Conservation (phyloP, 257 asterid genomes). For the Primulina eburnea region DNA sequence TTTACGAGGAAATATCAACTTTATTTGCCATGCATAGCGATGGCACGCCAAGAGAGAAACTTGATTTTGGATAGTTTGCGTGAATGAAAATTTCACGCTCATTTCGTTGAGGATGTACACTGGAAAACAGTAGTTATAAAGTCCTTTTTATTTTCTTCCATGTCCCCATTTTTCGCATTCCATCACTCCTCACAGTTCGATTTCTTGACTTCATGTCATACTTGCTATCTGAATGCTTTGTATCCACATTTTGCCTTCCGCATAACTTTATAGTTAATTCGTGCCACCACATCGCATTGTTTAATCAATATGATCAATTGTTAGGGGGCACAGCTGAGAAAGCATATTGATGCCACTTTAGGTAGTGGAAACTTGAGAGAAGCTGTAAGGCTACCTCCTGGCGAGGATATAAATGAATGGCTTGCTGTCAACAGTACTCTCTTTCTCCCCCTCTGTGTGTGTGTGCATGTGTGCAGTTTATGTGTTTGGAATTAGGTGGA, state of each 20-base stretch:
- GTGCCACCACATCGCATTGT: conserved; percentile 3
- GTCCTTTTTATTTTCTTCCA: background rate
- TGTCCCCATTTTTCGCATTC: background rate
- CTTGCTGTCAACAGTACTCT: conserved; percentile 84
- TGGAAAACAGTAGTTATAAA: background rate
- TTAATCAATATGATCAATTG: conserved; percentile 16
- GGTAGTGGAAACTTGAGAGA: conserved; percentile 95
- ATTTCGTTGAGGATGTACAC: background rate
- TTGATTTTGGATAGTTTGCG: background rate
- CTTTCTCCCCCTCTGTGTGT: conserved; percentile 28
- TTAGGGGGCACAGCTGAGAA: conserved; percentile 86
- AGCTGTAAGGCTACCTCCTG: conserved; percentile 93
- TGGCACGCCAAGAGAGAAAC: background rate
- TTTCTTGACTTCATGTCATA: conserved; percentile 9
- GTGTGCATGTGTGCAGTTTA: background rate
- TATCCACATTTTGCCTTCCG: conserved; percentile 10
- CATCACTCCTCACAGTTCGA: background rate
- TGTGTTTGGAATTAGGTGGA: conserved; percentile 1
- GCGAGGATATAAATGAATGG: conserved; percentile 91
- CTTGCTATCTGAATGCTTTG: conserved; percentile 8
- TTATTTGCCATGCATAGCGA: background rate
- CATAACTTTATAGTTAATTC: background rate
- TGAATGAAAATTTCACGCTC: background rate
- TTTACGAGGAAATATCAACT: conserved; percentile 1
- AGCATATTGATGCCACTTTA: conserved; percentile 89